phyloP scores from a whole-genome alignment of 2,329 filamentous ascomycete genomes.

The Talaromyces piceae region DNA sequence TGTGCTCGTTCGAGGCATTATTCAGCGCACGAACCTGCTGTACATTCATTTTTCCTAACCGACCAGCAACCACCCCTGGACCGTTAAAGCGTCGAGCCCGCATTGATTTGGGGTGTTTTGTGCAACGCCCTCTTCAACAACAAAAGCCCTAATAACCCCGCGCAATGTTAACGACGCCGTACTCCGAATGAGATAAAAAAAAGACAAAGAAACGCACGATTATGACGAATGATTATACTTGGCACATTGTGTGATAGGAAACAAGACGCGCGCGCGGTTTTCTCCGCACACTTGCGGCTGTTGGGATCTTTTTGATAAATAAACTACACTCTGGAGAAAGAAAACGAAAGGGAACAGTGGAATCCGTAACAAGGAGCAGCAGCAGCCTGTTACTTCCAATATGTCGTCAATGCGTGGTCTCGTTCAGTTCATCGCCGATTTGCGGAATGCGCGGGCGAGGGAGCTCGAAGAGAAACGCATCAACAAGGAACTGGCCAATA shows the following conservation, averaged over 20 bases:
- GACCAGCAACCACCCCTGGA: neutral
- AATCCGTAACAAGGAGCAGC: neutral
- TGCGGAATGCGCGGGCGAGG: constrained; percentile 87
- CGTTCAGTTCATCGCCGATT: constrained; percentile 95
- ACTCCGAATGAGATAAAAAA: constrained; percentile 1
- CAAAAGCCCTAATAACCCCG: neutral
- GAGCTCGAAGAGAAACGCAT: constrained; percentile 98
- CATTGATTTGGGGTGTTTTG: neutral
- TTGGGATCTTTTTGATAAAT: neutral
- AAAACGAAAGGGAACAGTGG: neutral
- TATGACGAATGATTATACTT: constrained; percentile 7
- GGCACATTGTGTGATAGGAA: neutral
- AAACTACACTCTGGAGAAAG: too few relatives aligned
- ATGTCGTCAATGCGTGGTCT: constrained; percentile 58
- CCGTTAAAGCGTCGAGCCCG: neutral
- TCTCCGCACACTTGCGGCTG: neutral
- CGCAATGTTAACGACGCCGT: neutral
- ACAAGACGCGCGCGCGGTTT: neutral
- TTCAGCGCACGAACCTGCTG: neutral
- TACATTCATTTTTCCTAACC: neutral
- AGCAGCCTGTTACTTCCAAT: too few relatives aligned
- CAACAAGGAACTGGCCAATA: constrained; percentile 98
- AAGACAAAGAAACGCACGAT: neutral
- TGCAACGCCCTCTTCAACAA: neutral
- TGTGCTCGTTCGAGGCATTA: too few relatives aligned